These are phyloP conservation scores for Naematelia aurantialba DNA, from an alignment of 768 basidiomycete genomes.

Conservation along the genomic window DNA sequence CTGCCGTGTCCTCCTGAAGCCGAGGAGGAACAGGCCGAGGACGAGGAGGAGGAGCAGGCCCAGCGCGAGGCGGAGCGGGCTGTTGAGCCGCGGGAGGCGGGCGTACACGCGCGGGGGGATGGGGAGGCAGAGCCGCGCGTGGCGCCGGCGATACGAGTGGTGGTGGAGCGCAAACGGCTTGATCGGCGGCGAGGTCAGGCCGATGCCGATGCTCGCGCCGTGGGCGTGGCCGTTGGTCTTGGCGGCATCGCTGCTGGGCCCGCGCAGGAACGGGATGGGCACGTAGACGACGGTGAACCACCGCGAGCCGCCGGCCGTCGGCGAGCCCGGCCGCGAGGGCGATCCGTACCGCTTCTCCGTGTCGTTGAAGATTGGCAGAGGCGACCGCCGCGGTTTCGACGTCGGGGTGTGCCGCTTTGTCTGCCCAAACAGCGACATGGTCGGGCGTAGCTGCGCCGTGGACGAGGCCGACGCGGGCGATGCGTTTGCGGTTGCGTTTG, in stretches of 20 bases:
- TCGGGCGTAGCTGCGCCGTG: constrained; percentile 7
- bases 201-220: constrained; percentile 13
- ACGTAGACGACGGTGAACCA: constrained; percentile 43
- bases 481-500: too few species aligned
- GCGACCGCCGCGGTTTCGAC: constrained; percentile 33
- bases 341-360: constrained; percentile 36
- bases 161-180: too few species aligned
- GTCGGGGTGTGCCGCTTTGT: constrained; percentile 44
- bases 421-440: constrained; percentile 50
- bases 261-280: constrained; percentile 29
- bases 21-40: constrained; percentile 30
- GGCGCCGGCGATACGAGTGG: constrained; percentile 12
- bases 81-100: constrained; percentile 25
- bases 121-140: constrained; percentile 44
- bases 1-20: constrained; percentile 31
- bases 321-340: constrained; percentile 13
- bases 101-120: constrained; percentile 41
- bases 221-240: too few species aligned
- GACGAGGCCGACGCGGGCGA: too few species aligned
- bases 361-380: constrained; percentile 39
- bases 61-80: constrained; percentile 26
- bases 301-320: constrained; percentile 1
- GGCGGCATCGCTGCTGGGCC: constrained; percentile 22
- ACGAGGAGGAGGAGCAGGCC: constrained; percentile 20
- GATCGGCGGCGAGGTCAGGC: constrained; percentile 12